Percentiles rank a stretch among this genome's conserved stretches.
Conservation (phyloP, 2,329 filamentous ascomycete species). For the Elsinoe australis region DNA sequence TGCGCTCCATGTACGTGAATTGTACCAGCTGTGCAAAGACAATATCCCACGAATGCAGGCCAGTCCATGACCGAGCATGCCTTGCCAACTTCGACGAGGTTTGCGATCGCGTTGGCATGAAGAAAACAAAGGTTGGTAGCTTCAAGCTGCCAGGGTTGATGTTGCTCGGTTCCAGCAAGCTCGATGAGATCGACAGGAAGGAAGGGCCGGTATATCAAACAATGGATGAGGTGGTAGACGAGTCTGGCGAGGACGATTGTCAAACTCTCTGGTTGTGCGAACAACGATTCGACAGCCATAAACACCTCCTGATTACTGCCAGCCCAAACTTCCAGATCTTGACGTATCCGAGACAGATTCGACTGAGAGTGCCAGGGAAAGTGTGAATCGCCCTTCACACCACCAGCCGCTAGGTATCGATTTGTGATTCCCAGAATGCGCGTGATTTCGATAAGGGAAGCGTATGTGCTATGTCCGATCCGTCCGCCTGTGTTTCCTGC, state of each 20-base stretch:
- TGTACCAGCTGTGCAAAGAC: constrained; percentile 76
- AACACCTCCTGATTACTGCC: constrained; percentile 74
- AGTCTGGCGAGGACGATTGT: constrained; percentile 75
- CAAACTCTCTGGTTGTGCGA: constrained; percentile 70
- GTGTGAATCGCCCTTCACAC: constrained; percentile 81
- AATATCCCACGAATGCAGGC: constrained; percentile 81
- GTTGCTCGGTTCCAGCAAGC: constrained; percentile 69
- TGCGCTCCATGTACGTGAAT: constrained; percentile 82
- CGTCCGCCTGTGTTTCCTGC: constrained; percentile 42
- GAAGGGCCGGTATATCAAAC: constrained; percentile 78
- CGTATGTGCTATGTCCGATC: constrained; percentile 65
- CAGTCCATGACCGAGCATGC: constrained; percentile 69
- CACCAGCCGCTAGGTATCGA: constrained; percentile 73
- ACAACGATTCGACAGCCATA: constrained; percentile 64
- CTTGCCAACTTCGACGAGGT: constrained; percentile 70
- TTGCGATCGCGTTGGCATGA: constrained; percentile 79
- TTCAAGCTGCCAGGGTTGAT: constrained; percentile 89
- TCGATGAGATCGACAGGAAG: constrained; percentile 77
- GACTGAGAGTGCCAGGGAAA: constrained; percentile 87
- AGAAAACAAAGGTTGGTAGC: constrained; percentile 80
- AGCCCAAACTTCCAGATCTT: constrained; percentile 79
- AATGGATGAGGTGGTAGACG: constrained; percentile 80
- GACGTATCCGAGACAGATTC: constrained; percentile 75
- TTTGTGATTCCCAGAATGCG: constrained; percentile 78
- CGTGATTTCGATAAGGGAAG: constrained; percentile 77